Evolutionary conservation across 2,329 filamentous ascomycete genomes (phyloP).

Genomic region (Cadophora malorum): DNA sequence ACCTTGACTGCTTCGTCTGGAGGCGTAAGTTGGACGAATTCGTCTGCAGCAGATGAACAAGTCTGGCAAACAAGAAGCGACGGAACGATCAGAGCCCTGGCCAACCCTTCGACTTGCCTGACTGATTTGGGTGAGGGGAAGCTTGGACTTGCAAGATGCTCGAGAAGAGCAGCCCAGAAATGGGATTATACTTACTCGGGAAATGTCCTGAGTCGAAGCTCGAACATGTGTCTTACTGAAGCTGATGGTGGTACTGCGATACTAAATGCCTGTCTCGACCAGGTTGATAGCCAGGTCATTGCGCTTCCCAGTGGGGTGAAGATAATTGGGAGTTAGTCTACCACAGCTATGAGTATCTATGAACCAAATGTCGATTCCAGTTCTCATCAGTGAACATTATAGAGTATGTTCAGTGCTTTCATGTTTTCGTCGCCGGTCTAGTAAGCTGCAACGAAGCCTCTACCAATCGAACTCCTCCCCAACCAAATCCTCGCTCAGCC

Average conservation of each 20-base stretch:
- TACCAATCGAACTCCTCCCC: constrained; percentile 33
- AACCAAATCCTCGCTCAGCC: constrained; percentile 32
- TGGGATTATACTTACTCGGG: constrained; percentile 55
- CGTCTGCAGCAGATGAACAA: constrained; percentile 50
- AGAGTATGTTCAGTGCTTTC: too few species aligned
- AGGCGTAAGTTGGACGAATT: constrained; percentile 46
- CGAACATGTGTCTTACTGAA: constrained; percentile 50
- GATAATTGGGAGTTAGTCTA: constrained; percentile 23
- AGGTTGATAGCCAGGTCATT: constrained; percentile 53
- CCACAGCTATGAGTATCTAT: too few species aligned
- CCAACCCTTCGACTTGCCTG: constrained; percentile 47
- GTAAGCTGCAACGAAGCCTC: too few species aligned
- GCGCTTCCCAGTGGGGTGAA: constrained; percentile 53
- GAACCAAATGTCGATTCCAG: too few species aligned
- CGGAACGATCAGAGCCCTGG: constrained; percentile 49
- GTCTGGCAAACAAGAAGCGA: constrained; percentile 49
- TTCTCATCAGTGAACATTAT: too few species aligned
- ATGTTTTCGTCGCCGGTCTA: too few species aligned
- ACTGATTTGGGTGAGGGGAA: constrained; percentile 46
- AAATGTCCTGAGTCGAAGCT: constrained; percentile 49
- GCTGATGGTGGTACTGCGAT: constrained; percentile 38
- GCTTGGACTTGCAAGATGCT: constrained; percentile 45
- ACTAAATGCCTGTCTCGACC: constrained; percentile 46
- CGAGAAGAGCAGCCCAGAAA: constrained; percentile 45
- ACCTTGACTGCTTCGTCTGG: constrained; percentile 47